Evolutionary conservation across 495 filamentous ascomycete genomes (phyloP), one percentile per base, ranked within the genome.

Genomic region (Hypoxylon lenormandii): DNA sequence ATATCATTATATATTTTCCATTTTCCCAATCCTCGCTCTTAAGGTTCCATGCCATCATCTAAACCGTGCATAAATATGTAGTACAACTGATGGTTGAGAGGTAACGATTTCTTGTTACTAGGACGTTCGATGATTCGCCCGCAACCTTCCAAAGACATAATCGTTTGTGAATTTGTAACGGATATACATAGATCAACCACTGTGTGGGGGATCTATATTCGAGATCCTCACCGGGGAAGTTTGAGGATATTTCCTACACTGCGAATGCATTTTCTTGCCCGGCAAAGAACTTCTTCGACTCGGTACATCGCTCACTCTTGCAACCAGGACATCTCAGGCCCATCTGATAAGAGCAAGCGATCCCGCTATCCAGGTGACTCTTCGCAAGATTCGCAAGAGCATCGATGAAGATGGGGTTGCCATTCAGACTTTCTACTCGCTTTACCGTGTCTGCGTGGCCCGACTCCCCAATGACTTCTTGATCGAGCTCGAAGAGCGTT

Each of bases 281-380:
- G n/a, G 86, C 88, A 77, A 97, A 96, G 80, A 97, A 96, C 79
- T 91, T 91, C 82, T 98, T 98, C 59, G 92, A 91, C 79, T 91
- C 93, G 72, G 88, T 72, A 80, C 96, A 99, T 70, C 90, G 83
- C 72, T 97, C 93, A 76, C 90, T 97, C 74, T 86, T 92, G 80
- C 96, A 99, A 18, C 92, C 92, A 21, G 97, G 96, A 81, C 96
- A 99, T 72, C 96, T 87, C 61, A 99, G 78, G 3, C 86, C 87
- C 91, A 98, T 94, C 81, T 98, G 96, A 69, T 81, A 80, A 16
- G 90, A 94, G 47, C 83, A 85, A 46, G 87, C 80, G n/a, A 79
- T 68, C 26, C 88, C 90, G 64, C 86, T 90, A 59, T 86, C 79
- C 50, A 99, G 74, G 79, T 99, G 96, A 13, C 80, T 75, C 50